Evolutionary conservation across 495 filamentous ascomycete genomes (phyloP).

Genomic region (Hypoxylon fuscum): DNA sequence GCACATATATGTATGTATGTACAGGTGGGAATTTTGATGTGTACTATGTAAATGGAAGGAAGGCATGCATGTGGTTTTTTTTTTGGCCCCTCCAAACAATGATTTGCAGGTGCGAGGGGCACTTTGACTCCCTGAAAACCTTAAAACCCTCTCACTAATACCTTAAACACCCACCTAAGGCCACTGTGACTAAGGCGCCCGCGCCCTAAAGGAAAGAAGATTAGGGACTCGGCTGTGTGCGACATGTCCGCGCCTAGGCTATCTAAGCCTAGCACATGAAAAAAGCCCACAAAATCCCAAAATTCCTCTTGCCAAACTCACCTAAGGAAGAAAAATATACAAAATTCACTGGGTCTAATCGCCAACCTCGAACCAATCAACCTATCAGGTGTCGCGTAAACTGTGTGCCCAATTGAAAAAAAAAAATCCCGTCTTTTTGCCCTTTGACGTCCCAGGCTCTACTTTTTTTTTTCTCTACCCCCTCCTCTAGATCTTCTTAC

Average conservation of each 20-base stretch:
- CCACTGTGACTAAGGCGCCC: not conserved
- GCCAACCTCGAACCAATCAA: slow-evolving; percentile 14
- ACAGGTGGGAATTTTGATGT: no score
- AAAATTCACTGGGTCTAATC: slow-evolving; percentile 6
- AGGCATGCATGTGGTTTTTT: no score
- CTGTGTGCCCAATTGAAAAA: slow-evolving; percentile 35
- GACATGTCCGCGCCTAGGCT: not conserved
- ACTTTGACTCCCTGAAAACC: slow-evolving; percentile 3
- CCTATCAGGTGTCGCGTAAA: slow-evolving; percentile 24
- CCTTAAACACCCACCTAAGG: no score
- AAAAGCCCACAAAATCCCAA: not conserved
- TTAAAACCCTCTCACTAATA: slow-evolving; percentile 20
- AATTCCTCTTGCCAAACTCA: not conserved
- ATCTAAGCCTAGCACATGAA: not conserved
- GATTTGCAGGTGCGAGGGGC: slow-evolving; percentile 6
- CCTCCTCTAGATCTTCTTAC: slow-evolving; percentile 41
- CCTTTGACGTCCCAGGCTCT: slow-evolving; percentile 27
- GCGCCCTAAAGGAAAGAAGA: slow-evolving; percentile 9
- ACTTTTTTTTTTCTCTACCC: slow-evolving; percentile 36
- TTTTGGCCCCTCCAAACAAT: not conserved
- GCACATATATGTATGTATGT: no score
- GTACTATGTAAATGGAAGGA: no score
- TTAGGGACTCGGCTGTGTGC: not conserved
- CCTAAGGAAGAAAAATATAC: not conserved
- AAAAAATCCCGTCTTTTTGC: slow-evolving; percentile 39